Percentiles rank a stretch among this genome's conserved stretches.
Evolutionary conservation across 345 rosid genomes (phyloP).

Genomic region (Rhizophora mangle): DNA sequence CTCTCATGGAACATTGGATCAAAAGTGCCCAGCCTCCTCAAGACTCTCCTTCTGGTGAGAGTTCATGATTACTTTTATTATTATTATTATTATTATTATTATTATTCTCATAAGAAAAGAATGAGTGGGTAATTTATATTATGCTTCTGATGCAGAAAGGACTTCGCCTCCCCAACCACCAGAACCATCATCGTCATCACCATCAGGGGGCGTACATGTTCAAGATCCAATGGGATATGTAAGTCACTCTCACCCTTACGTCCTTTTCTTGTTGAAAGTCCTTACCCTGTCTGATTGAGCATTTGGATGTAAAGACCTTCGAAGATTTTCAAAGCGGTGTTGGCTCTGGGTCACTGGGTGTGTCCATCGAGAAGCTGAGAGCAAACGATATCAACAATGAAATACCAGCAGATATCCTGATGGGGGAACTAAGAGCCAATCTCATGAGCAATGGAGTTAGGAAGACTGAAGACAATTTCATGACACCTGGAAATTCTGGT

Average conservation of each 20-base stretch:
- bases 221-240: conserved; percentile 45
- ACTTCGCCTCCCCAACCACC: conserved; percentile 38
- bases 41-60: conserved; percentile 57
- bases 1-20: conserved; percentile 62
- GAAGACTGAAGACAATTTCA: conserved; percentile 32
- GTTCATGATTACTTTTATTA: conserved; percentile 13
- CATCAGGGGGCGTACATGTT: conserved; percentile 31
- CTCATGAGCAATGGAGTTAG: conserved; percentile 26
- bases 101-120: conserved; percentile 14
- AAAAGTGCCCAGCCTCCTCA: conserved; percentile 49
- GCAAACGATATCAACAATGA: conserved; percentile 20
- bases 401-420: conserved; percentile 28
- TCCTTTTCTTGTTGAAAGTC: conserved; percentile 14
- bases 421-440: conserved; percentile 38
- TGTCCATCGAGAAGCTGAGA: conserved; percentile 50
- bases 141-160: conserved; percentile 45
- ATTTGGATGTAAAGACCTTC: conserved; percentile 41
- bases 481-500: conserved; percentile 67
- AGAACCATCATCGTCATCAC: conserved; percentile 48
- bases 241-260: conserved; percentile 24
- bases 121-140: conserved; percentile 17
- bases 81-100: not conserved
- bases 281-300: conserved; percentile 22
- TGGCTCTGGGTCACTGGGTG: conserved; percentile 38
- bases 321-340: conserved; percentile 47